Percentiles rank a stretch among this genome's conserved stretches.
Conservation (phyloP, 2,329 filamentous ascomycete species). For the Zymoseptoria tritici region DNA sequence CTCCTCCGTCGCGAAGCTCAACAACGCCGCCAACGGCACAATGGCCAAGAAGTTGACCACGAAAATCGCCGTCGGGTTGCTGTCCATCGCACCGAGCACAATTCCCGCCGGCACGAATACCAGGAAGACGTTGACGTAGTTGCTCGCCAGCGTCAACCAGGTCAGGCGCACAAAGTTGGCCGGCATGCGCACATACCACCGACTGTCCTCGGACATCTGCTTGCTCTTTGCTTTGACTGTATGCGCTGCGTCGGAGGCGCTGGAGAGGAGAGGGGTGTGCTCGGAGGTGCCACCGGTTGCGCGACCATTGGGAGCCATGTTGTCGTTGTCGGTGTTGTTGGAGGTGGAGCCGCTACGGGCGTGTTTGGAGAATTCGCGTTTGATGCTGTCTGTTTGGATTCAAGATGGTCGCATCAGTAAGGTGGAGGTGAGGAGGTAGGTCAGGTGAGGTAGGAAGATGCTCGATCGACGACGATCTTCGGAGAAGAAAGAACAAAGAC, state of each 20-base stretch:
- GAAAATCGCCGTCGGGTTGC: slow-evolving; percentile 63
- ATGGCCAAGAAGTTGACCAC: slow-evolving; percentile 75
- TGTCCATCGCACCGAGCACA: slow-evolving; percentile 53
- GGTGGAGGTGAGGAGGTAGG: neutral
- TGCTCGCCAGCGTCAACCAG: slow-evolving; percentile 42
- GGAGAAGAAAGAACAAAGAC: neutral
- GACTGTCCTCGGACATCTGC: slow-evolving; percentile 11
- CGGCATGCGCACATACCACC: slow-evolving; percentile 16
- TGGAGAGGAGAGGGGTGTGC: slow-evolving; percentile 23
- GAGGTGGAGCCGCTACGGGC: slow-evolving; percentile 17
- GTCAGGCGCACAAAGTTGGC: slow-evolving; percentile 18
- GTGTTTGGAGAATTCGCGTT: slow-evolving; percentile 19
- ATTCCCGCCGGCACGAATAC: slow-evolving; percentile 69
- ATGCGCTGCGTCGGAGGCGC: slow-evolving; percentile 14
- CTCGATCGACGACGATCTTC: neutral
- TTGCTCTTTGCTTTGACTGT: slow-evolving; percentile 6
- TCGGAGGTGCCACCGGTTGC: slow-evolving; percentile 16
- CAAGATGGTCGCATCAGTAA: slow-evolving; percentile 3
- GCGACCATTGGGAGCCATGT: slow-evolving; percentile 16
- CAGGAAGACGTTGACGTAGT: slow-evolving; percentile 62
- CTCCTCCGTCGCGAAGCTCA: slow-evolving; percentile 73
- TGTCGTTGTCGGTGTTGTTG: slow-evolving; percentile 6
- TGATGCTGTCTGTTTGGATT: slow-evolving; percentile 8
- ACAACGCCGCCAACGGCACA: slow-evolving; percentile 63
- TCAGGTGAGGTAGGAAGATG: neutral